phyloP scores from a whole-genome alignment of 2,329 filamentous ascomycete genomes.

The Xylariaceae sp. region DNA sequence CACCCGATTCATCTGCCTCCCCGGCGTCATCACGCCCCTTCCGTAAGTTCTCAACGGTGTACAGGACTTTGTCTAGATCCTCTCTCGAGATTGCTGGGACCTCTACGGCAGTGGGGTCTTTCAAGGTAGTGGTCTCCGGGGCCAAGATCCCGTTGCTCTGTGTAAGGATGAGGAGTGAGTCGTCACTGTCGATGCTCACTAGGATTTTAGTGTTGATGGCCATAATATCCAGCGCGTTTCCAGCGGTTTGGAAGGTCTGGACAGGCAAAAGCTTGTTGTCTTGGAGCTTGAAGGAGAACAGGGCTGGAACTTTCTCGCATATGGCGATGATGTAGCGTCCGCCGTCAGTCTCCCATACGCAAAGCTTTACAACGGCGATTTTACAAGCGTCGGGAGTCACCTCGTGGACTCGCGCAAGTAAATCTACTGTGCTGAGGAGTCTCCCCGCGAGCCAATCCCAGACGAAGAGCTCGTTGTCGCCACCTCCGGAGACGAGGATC shows the following conservation, averaged over 20 bases:
- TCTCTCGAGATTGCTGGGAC: constrained; percentile 18
- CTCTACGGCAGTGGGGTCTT: constrained; percentile 2
- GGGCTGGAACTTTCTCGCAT: constrained; percentile 41
- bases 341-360: constrained; percentile 26
- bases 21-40: constrained; percentile 28
- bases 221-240: constrained; percentile 60
- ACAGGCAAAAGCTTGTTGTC: constrained; percentile 47
- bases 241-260: constrained; percentile 52
- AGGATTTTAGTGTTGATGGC: constrained; percentile 30
- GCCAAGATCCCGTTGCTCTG: constrained; percentile 14
- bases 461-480: constrained; percentile 71
- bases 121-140: constrained; percentile 7
- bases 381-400: constrained; percentile 34
- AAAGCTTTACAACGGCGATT: constrained; percentile 45
- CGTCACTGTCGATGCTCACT: constrained; percentile 32
- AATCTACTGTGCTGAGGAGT: constrained; percentile 50
- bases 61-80: constrained; percentile 28
- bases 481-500: constrained; percentile 80
- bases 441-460: constrained; percentile 72
- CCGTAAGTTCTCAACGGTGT: constrained; percentile 29
- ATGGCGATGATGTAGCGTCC: constrained; percentile 36
- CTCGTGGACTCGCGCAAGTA: constrained; percentile 43
- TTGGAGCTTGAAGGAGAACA: constrained; percentile 20
- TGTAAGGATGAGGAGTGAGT: constrained; percentile 20
- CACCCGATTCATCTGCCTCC: constrained; percentile 11